Evolutionary conservation across 2,329 filamentous ascomycete genomes (phyloP), one percentile per base, ranked within the genome.

Genomic region (Fusarium anthophilum): DNA sequence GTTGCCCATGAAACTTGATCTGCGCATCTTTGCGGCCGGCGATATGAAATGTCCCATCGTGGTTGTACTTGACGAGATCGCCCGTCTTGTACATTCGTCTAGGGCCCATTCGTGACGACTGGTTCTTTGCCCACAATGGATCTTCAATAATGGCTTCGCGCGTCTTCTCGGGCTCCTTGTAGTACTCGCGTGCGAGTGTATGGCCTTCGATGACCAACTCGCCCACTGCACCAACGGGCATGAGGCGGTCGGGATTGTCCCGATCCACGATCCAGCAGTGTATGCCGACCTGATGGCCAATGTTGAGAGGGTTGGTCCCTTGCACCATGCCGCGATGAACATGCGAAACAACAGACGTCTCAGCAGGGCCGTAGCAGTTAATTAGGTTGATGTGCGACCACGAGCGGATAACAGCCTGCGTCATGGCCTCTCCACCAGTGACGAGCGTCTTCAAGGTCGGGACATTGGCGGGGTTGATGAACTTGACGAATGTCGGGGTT

Each of bases 131-230:
- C 76, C 76, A 77, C 5, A 10, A 11, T 8, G 74, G 76, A 24
- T 75, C 63, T 8, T 59, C 44, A 20, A 82, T 77, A 15, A 82
- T 82, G 0, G 76, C 75, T 12, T 74, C n/a, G 61, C 77, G 51
- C 80, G 86, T 83, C 56, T 70, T 75, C 12, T 78, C 65, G 6
- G 77, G 59, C 9, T 82, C 79, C 56, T 87, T 85, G 30, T 87
- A 79, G 66, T 90, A 90, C 44, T 86, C 86, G 22, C 84, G 80
- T 22, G 85, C 86, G 15, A 90, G 83, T 1, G 84, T 83, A 50
- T 70, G 56, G 18, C 76, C 63, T 51, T 83, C 83, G 14, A 86
- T 77, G 7, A 83, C 64, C 5, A 85, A 63, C 71, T 85, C 83
- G 0, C 82, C 82, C 1, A 80, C 58, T 1, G 73, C 74, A 2